phyloP scores from a whole-genome alignment of 352 stramenopile genomes.

The Phytophthora foliorum region DNA sequence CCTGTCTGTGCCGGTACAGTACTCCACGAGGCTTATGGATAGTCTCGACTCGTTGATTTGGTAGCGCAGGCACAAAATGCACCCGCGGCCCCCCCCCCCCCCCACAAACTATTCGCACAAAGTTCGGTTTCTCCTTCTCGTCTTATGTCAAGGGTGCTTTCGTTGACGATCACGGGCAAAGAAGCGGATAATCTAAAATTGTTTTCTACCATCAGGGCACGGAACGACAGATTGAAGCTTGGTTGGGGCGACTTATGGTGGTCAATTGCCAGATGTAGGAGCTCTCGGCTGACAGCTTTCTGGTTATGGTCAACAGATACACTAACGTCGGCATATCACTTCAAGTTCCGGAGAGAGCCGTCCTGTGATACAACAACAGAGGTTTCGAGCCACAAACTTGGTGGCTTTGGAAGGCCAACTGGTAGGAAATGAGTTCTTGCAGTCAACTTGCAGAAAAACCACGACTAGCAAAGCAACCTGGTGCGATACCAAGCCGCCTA shows the following conservation, averaged over 20 bases:
- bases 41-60: no score
- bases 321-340: background rate
- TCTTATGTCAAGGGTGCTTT: background rate
- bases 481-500: background rate
- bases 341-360: constrained; percentile 23
- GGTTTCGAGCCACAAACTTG: constrained; percentile 14
- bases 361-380: background rate
- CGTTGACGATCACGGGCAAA: constrained; percentile 21
- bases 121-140: background rate
- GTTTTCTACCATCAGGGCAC: background rate
- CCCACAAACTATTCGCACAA: background rate
- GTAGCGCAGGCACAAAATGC: no score
- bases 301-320: constrained; percentile 6
- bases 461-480: constrained; percentile 8
- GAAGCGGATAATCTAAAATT: background rate
- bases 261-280: background rate
- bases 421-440: background rate
- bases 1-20: no score
- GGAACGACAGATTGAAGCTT: no score
- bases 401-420: constrained; percentile 1
- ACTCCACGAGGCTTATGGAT: no score
- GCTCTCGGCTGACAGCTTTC: background rate
- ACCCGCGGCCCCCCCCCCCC: no score
- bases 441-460: constrained; percentile 9
- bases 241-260: no score